Percentiles rank a stretch among this genome's conserved stretches.
phyloP scores from a whole-genome alignment of 176 grass and related monocot genomes.

The barley (Hordeum vulgare) region MorexV3_pseudomolecules_assembly NC_058520.1:500136298-500136797 shows the following conservation, averaged over 20 bases:
- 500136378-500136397: not conserved
- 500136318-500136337: not conserved
- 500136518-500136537: slow-evolving; percentile 11
- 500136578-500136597: not conserved
- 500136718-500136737: slow-evolving; percentile 1
- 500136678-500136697: not conserved
- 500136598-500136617: not conserved
- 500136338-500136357: not conserved
- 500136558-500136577: not conserved
- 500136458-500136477: not conserved
- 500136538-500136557: not conserved
- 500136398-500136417: not conserved
- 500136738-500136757: not conserved
- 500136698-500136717: not conserved
- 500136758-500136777: not conserved
- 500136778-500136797: slow-evolving; percentile 5
- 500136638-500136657: not conserved
- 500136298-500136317: slow-evolving; percentile 6
- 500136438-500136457: not conserved
- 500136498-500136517: not conserved
- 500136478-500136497: not conserved
- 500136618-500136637: not conserved
- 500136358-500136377: not conserved
- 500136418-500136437: not conserved
- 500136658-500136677: not conserved